Percentiles rank a stretch among this genome's conserved stretches.
phyloP scores from a whole-genome alignment of 257 asterid species.

The Linaria vulgaris region DNA sequence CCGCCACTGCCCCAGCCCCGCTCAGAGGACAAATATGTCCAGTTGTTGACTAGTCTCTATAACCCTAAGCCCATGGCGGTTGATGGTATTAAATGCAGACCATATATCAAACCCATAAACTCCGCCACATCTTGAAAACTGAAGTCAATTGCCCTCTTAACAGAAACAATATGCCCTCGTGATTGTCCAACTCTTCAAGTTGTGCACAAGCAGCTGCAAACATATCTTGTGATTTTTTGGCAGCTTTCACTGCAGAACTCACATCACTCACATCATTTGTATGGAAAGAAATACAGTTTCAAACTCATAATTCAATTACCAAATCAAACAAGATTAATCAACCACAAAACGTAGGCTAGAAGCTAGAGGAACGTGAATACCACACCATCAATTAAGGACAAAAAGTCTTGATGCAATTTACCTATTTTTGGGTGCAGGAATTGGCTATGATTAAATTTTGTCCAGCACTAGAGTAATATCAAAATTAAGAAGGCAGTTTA shows the following conservation, averaged over 20 bases:
- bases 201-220: conserved; percentile 59
- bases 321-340: neutral
- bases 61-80: conserved; percentile 49
- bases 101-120: conserved; percentile 56
- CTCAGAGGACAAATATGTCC: conserved; percentile 37
- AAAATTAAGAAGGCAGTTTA: conserved; percentile 1
- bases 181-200: conserved; percentile 49
- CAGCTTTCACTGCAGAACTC: conserved; percentile 85
- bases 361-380: conserved; percentile 2
- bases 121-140: conserved; percentile 78
- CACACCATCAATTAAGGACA: neutral
- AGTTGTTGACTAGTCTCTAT: conserved; percentile 49
- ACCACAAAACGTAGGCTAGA: neutral
- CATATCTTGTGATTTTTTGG: conserved; percentile 57
- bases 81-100: conserved; percentile 58
- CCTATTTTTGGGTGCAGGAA: neutral
- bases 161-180: conserved; percentile 53
- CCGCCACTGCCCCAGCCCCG: conserved; percentile 32
- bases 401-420: conserved; percentile 1
- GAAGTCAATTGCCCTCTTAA: conserved; percentile 71
- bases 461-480: neutral
- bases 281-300: conserved; percentile 37
- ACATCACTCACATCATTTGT: conserved; percentile 68
- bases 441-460: no score
- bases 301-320: conserved; percentile 20